Evolutionary conservation across 208 protist genomes (phyloP).

Genomic region (Strigomonas culicis): DNA sequence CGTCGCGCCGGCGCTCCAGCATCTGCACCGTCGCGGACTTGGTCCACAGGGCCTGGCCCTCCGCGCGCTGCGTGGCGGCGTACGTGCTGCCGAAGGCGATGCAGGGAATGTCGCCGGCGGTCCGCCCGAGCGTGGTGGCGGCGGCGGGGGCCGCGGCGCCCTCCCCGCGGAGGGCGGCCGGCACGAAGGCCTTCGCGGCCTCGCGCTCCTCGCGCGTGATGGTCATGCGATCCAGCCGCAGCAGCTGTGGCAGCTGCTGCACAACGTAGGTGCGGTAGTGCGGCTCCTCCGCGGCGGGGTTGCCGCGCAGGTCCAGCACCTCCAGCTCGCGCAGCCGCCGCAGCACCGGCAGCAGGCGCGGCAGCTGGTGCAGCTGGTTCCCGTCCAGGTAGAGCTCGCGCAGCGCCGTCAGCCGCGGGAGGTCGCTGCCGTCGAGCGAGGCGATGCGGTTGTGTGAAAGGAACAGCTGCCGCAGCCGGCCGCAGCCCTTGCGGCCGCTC

Average conservation of each 20-base stretch:
- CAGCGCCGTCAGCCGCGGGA: slow-evolving; percentile 24
- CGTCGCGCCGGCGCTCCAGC: neutral
- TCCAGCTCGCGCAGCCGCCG: slow-evolving; percentile 22
- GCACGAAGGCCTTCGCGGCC: slow-evolving; percentile 13
- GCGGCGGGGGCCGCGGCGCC: neutral
- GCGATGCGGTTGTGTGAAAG: slow-evolving; percentile 24
- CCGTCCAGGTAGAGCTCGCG: slow-evolving; percentile 37
- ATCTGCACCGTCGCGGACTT: neutral
- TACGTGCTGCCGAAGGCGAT: slow-evolving; percentile 9
- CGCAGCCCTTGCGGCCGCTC: slow-evolving; percentile 22
- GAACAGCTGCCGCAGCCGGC: slow-evolving; percentile 35
- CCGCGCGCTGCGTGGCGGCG: neutral
- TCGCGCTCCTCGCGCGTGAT: slow-evolving; percentile 42
- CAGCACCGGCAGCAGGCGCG: neutral
- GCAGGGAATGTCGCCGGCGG: no score
- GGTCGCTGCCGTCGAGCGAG: slow-evolving; percentile 17
- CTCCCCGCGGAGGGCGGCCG: neutral
- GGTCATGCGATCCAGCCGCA: slow-evolving; percentile 34
- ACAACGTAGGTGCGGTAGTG: slow-evolving; percentile 46
- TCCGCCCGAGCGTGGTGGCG: neutral
- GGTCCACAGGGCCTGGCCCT: neutral
- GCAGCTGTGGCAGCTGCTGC: slow-evolving; percentile 31
- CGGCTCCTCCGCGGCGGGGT: slow-evolving; percentile 44
- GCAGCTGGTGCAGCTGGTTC: slow-evolving; percentile 32
- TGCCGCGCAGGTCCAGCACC: slow-evolving; percentile 41